These are phyloP conservation scores for Tetradesmus obliquus DNA, from an alignment of 139 green algal species.

Conservation along the genomic window DNA sequence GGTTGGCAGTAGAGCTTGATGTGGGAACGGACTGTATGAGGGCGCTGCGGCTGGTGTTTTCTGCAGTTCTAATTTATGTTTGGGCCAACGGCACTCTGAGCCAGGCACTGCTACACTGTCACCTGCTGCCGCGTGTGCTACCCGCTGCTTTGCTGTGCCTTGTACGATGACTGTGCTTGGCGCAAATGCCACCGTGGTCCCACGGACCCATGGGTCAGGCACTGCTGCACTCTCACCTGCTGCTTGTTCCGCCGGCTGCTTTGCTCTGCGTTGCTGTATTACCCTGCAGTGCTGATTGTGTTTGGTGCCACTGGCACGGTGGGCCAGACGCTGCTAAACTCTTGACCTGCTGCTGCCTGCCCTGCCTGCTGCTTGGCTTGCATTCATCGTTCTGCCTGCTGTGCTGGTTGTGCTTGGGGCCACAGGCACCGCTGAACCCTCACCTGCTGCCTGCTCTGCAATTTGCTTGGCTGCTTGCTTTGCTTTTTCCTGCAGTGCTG, in stretches of 20 bases:
- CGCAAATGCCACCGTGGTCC: conserved; percentile 1
- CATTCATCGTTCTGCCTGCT: neutral
- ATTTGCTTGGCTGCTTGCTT: neutral
- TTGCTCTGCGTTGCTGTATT: too few species aligned
- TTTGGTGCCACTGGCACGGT: conserved; percentile 5
- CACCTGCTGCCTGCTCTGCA: neutral
- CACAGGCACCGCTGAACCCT: neutral
- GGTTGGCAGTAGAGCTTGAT: too few species aligned
- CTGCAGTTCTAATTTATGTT: neutral
- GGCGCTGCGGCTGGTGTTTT: too few species aligned
- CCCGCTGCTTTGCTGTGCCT: neutral
- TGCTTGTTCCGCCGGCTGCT: neutral
- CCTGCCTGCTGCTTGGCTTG: neutral
- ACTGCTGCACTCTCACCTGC: neutral
- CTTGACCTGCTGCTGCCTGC: neutral
- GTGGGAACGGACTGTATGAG: too few species aligned
- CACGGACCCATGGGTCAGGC: too few species aligned
- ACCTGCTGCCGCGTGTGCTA: neutral
- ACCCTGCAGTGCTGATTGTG: neutral
- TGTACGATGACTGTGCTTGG: neutral
- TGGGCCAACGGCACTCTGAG: neutral
- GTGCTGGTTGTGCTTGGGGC: too few species aligned
- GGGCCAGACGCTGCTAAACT: neutral
- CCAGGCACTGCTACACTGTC: neutral
- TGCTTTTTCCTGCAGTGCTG: neutral